Evolutionary conservation across 2,329 filamentous ascomycete genomes (phyloP).

Genomic region (Trichoderma citrinoviride): DNA sequence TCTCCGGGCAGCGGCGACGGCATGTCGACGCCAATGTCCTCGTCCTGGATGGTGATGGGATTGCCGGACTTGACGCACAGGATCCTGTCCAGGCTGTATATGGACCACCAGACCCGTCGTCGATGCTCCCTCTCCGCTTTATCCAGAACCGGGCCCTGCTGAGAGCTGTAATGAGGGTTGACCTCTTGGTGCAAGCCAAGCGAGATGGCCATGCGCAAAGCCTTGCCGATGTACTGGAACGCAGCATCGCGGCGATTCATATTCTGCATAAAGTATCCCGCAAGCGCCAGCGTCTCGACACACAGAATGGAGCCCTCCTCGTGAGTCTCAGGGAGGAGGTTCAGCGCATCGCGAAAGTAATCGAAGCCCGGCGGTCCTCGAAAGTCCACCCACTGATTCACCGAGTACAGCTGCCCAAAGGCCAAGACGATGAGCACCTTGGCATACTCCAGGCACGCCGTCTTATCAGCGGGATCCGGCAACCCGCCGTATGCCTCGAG

Average conservation of each 20-base stretch:
- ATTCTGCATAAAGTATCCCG: slow-evolving; percentile 58
- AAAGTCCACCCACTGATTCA: slow-evolving; percentile 54
- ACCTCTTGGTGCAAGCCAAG: slow-evolving; percentile 56
- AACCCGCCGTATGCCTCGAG: slow-evolving; percentile 43
- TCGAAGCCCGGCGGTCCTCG: slow-evolving; percentile 55
- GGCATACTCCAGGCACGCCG: slow-evolving; percentile 49
- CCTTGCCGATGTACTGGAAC: slow-evolving; percentile 53
- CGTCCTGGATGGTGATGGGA: slow-evolving; percentile 53
- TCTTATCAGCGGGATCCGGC: slow-evolving; percentile 42
- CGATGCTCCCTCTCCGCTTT: slow-evolving; percentile 47
- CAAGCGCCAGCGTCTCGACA: slow-evolving; percentile 53
- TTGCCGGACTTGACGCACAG: slow-evolving; percentile 54
- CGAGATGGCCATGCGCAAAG: slow-evolving; percentile 56
- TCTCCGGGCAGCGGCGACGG: slow-evolving; percentile 38
- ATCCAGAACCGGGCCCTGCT: slow-evolving; percentile 33
- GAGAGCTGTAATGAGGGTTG: slow-evolving; percentile 41
- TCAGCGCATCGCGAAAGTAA: slow-evolving; percentile 52
- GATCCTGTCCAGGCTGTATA: slow-evolving; percentile 54
- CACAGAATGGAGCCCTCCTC: slow-evolving; percentile 54
- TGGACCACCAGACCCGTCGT: slow-evolving; percentile 55
- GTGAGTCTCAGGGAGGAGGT: slow-evolving; percentile 53
- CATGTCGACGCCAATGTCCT: slow-evolving; percentile 45
- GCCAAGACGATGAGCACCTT: slow-evolving; percentile 53
- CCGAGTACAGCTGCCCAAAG: slow-evolving; percentile 55
- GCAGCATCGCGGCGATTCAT: slow-evolving; percentile 54